Evolutionary conservation across 768 basidiomycete species (phyloP).

Genomic region (Tephrocybe sp.): DNA sequence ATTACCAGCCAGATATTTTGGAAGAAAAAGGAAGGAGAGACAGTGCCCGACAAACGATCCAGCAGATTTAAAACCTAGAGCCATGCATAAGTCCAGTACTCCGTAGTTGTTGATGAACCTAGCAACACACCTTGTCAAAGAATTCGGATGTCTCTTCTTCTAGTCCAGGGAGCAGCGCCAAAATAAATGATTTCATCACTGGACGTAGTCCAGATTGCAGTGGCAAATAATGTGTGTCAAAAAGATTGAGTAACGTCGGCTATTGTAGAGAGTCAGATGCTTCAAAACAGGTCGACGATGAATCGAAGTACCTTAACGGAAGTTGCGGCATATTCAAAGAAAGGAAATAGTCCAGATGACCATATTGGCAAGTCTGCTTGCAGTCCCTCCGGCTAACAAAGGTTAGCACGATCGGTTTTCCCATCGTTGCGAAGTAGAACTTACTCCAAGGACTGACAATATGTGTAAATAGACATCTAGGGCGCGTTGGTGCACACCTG

Average conservation of each 20-base stretch:
- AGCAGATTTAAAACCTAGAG: slow-evolving; percentile 75
- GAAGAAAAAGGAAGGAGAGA: slow-evolving; percentile 87
- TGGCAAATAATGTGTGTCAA: slow-evolving; percentile 89
- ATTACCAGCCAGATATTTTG: slow-evolving; percentile 95
- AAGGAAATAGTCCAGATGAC: slow-evolving; percentile 96
- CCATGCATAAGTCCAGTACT: not conserved
- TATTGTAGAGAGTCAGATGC: slow-evolving; percentile 24
- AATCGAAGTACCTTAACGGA: slow-evolving; percentile 73
- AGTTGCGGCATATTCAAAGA: slow-evolving; percentile 99
- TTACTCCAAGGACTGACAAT: slow-evolving; percentile 83
- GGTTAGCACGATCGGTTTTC: slow-evolving; percentile 4
- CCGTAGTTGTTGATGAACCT: not conserved
- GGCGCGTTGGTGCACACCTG: slow-evolving; percentile 95
- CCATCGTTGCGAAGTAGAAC: slow-evolving; percentile 24
- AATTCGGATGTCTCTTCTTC: slow-evolving; percentile 98
- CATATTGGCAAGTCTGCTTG: slow-evolving; percentile 85
- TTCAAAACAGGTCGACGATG: not conserved
- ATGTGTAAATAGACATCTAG: slow-evolving; percentile 94
- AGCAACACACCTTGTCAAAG: slow-evolving; percentile 72
- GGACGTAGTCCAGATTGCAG: slow-evolving; percentile 79
- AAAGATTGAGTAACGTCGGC: slow-evolving; percentile 89
- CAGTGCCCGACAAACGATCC: slow-evolving; percentile 78
- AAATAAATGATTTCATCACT: slow-evolving; percentile 90
- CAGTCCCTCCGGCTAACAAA: slow-evolving; percentile 75
- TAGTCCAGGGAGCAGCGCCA: slow-evolving; percentile 89